Conservation (phyloP, 2,329 filamentous ascomycete species). For the Fusarium redolens region DNA sequence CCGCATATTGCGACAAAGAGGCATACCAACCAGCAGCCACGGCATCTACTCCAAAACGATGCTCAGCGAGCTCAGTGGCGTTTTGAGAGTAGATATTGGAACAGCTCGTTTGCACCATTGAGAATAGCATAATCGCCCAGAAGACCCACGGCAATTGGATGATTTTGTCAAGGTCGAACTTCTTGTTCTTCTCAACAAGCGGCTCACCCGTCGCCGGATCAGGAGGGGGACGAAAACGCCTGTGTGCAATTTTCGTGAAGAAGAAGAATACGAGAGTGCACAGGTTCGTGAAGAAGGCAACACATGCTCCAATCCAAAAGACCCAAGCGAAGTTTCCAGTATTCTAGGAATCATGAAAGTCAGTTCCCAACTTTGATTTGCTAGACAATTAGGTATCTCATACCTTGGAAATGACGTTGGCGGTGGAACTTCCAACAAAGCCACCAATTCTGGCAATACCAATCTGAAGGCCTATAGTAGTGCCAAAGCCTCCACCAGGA, state of each 20-base stretch:
- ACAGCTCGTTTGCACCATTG: not conserved
- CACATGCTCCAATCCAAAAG: not conserved
- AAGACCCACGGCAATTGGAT: not conserved
- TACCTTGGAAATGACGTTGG: not conserved
- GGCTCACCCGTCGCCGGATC: not conserved
- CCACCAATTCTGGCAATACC: accelerated
- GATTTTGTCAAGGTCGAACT: not conserved
- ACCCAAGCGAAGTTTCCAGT: not conserved
- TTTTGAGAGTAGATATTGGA: not conserved
- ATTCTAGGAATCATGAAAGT: accelerated
- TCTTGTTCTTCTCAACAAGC: not conserved
- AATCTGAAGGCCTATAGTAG: not conserved
- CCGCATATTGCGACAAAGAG: not conserved
- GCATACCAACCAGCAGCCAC: not conserved
- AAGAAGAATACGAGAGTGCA: not conserved
- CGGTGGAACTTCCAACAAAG: not conserved
- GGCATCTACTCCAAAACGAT: not conserved
- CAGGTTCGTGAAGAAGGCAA: not conserved
- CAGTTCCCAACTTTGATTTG: accelerated
- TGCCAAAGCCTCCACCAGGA: not conserved
- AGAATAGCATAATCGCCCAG: not conserved
- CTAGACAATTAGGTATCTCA: accelerated
- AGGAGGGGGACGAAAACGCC: not conserved
- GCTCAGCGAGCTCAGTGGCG: not conserved
- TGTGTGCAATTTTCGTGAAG: not conserved